A percentile compares a stretch with the other conserved stretches of the same genome.
phyloP scores from a whole-genome alignment of 176 grass and related monocot genomes.

The Secale cereale region DNA sequence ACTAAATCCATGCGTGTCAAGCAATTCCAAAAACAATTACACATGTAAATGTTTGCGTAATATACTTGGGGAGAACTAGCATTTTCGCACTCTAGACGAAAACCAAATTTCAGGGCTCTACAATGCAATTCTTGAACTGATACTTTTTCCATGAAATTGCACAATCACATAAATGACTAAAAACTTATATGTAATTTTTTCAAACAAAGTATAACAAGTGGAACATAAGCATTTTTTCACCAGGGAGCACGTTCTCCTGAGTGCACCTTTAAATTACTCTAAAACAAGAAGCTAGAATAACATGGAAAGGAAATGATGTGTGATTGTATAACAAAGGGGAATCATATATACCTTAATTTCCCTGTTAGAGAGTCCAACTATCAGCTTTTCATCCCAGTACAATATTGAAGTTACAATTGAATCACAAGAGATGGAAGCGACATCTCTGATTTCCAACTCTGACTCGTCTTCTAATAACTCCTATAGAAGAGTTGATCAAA shows the following conservation, averaged over 20 bases:
- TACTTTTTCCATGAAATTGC: neutral
- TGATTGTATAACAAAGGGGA: neutral
- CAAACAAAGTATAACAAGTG: neutral
- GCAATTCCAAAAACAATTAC: neutral
- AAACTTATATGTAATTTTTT: neutral
- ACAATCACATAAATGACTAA: neutral
- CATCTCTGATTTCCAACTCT: constrained; percentile 62
- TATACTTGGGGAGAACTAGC: neutral
- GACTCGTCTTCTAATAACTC: constrained; percentile 62
- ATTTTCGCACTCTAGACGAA: neutral
- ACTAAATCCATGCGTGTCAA: neutral
- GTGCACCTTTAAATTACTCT: neutral
- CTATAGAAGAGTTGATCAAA: constrained; percentile 25
- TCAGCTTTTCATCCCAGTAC: constrained; percentile 60
- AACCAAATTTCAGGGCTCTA: neutral
- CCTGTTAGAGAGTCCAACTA: constrained; percentile 73
- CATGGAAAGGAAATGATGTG: neutral
- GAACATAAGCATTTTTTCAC: neutral
- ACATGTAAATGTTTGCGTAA: neutral
- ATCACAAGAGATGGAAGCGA: constrained; percentile 72
- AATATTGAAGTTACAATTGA: constrained; percentile 74
- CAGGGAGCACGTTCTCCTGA: neutral
- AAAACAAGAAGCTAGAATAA: neutral
- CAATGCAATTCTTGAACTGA: neutral
- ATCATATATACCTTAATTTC: constrained; percentile 72